Evolutionary conservation across 768 basidiomycete species (phyloP).

Genomic region (Tephrocybe rancida): DNA sequence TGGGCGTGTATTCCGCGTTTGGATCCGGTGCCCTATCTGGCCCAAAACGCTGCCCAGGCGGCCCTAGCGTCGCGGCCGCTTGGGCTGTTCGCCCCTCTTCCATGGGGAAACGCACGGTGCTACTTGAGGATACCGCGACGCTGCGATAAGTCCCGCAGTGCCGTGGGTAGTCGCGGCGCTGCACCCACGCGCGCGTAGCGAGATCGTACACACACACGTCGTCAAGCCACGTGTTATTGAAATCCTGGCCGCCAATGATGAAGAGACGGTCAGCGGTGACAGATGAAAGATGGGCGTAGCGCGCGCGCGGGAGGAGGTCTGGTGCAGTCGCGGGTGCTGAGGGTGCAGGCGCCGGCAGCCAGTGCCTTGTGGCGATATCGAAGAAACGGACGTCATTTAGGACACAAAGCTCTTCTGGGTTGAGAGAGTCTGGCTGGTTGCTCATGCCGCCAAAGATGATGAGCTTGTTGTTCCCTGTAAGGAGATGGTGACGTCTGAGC

Average conservation of each 20-base stretch:
- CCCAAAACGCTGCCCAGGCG: constrained; percentile 62
- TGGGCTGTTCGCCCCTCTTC: constrained; percentile 52
- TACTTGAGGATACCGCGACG: constrained; percentile 79
- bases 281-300: constrained; percentile 94
- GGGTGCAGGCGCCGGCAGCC: constrained; percentile 58
- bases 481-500: constrained; percentile 11
- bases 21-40: constrained; percentile 42
- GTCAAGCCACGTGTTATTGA: constrained; percentile 91
- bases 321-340: constrained; percentile 33
- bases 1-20: constrained; percentile 52
- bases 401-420: constrained; percentile 85
- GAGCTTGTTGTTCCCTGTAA: constrained; percentile 81
- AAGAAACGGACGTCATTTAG: constrained; percentile 91
- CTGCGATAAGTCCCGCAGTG: constrained; percentile 97
- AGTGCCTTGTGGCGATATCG: constrained; percentile 68
- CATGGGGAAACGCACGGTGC: constrained; percentile 68
- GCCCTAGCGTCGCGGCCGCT: constrained; percentile 47
- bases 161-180: constrained; percentile 79
- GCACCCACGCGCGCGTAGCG: constrained; percentile 71
- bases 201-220: constrained; percentile 92
- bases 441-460: constrained; percentile 97
- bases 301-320: constrained; percentile 70
- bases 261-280: constrained; percentile 84
- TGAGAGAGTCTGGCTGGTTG: constrained; percentile 68
- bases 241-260: constrained; percentile 94